Evolutionary conservation across 2,329 filamentous ascomycete genomes (phyloP).

Genomic region (Chlorencoelia australis): DNA sequence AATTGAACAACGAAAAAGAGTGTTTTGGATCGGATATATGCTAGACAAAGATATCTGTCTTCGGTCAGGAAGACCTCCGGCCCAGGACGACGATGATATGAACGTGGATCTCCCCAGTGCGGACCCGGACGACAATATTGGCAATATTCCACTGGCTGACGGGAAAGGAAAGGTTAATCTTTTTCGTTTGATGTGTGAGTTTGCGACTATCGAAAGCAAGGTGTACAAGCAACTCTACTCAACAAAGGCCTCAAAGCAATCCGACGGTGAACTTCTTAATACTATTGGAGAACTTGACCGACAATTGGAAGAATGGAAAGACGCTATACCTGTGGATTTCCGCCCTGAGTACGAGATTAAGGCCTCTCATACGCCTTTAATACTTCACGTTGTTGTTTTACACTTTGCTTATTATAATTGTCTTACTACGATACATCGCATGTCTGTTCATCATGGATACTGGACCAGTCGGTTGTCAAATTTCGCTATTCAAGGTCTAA

Average conservation of each 20-base stretch:
- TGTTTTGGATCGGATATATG: conserved; percentile 70
- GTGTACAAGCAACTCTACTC: conserved; percentile 93
- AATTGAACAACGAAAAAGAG: conserved; percentile 76
- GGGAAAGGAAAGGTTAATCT: conserved; percentile 90
- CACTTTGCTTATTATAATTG: conserved; percentile 99
- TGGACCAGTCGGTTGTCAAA: conserved; percentile 95
- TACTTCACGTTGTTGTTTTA: conserved; percentile 85
- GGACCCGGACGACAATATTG: conserved; percentile 83
- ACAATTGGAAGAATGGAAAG: conserved; percentile 91
- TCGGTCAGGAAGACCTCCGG: conserved; percentile 60
- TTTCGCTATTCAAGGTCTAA: conserved; percentile 88
- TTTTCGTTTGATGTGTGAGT: conserved; percentile 86
- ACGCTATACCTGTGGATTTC: conserved; percentile 88
- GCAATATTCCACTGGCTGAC: conserved; percentile 83
- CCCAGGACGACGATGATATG: conserved; percentile 75
- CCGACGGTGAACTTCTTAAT: conserved; percentile 85
- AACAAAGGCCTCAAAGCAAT: conserved; percentile 82
- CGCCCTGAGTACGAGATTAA: conserved; percentile 96
- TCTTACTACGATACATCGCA: conserved; percentile 92
- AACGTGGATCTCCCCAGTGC: conserved; percentile 92
- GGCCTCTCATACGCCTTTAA: conserved; percentile 82
- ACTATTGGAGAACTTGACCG: conserved; percentile 92
- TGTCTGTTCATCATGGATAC: conserved; percentile 96
- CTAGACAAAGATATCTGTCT: conserved; percentile 66
- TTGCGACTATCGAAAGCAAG: conserved; percentile 83